Evolutionary conservation across 345 rosid genomes (phyloP), one percentile per base, ranked within the genome.

Genomic region (Punica granatum): DNA sequence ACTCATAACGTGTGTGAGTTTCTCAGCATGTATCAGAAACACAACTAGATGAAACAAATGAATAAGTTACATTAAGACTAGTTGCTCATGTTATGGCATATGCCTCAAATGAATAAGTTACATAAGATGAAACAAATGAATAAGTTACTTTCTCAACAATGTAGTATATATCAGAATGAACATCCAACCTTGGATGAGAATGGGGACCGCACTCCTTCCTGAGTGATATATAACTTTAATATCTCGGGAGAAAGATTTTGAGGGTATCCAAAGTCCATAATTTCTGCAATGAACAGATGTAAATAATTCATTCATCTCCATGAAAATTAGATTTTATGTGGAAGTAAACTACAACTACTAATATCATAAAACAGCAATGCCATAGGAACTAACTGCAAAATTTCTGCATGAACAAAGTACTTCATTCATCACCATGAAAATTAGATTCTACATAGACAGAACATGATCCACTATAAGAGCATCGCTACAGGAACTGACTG

Each of bases 171-270:
- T 44, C n/a, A 26, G 61, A 59, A 18, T 14, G 56, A 68, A 69
- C 46, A 71, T 39, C 83, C 66, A 68, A 94, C 99, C 92, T 93
- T 93, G 2, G 97, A 93, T 33, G 98, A 91, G 77, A 94, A 94
- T 26, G 97, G 98, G 28, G 98, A 94, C 46, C 98, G 89, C 64
- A 91, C 98, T 75, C 98, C 98, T 84, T 91, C 99, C 48, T 94
- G 99, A 61, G 99, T 95, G 39, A 95, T 92, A 76, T 95, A 95
- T 67, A 95, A 90, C 83, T 95, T 95, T 71, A 95, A 81, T 76
- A 95, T 92, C 83, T 95, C 98, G 46, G 99, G 97, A 53, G 99
- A 95, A 53, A 95, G 92, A 75, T 92, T 95, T 73, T 95, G 99
- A 28, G 98, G 98, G 68, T 90, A 92, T 62, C 98, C 98, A 70